Evolutionary conservation across 176 grass and related monocot species (phyloP).

Genomic region (Bolboschoenus planiculmis): DNA sequence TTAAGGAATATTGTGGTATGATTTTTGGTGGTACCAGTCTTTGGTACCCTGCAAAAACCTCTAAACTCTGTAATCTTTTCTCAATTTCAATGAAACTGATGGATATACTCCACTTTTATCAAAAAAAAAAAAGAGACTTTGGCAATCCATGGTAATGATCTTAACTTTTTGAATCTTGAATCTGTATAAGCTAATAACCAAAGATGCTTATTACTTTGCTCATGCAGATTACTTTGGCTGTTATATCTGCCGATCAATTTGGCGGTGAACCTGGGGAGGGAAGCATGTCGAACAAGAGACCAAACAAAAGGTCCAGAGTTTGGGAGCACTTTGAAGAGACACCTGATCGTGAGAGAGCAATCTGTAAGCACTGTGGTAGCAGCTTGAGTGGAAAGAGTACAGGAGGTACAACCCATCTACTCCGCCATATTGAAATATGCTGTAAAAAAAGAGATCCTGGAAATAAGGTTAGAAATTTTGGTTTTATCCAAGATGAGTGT

Average conservation of each 20-base stretch:
- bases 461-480: background rate
- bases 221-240: background rate
- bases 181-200: background rate
- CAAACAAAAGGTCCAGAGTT: background rate
- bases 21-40: no score
- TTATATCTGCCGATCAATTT: background rate
- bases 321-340: background rate
- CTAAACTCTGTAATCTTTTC: no score
- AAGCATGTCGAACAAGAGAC: background rate
- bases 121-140: no score
- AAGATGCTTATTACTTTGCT: no score
- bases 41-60: no score
- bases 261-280: background rate
- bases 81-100: no score
- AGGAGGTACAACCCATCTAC: background rate
- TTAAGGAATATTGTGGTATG: no score
- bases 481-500: background rate
- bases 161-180: background rate
- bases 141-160: no score
- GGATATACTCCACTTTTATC: no score
- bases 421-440: background rate
- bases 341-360: background rate
- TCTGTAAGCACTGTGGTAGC: background rate
- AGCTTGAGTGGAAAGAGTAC: background rate
- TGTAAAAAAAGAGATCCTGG: background rate